Evolutionary conservation across 2,329 filamentous ascomycete species (phyloP).

Genomic region (Venturia effusa): DNA sequence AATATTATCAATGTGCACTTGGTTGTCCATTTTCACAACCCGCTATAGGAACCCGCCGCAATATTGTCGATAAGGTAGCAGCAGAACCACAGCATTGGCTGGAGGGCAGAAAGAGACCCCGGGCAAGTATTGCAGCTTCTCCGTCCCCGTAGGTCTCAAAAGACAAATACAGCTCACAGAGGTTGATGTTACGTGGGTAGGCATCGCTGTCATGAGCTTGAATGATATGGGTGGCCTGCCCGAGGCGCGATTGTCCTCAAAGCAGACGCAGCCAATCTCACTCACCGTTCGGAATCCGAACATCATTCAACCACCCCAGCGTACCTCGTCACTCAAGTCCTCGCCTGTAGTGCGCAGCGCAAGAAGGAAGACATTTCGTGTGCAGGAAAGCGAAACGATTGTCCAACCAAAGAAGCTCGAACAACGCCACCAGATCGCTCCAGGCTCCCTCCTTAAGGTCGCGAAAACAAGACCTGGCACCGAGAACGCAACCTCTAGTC

Average conservation of each 20-base stretch:
- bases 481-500: neutral
- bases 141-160: neutral
- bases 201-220: neutral
- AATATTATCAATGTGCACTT: neutral
- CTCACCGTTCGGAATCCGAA: constrained; percentile 8
- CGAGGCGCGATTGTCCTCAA: neutral
- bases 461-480: neutral
- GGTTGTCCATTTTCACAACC: neutral
- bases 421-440: neutral
- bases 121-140: neutral
- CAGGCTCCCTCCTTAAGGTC: neutral
- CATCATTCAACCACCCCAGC: constrained; percentile 1
- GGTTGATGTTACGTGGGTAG: neutral
- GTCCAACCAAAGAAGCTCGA: neutral
- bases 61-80: neutral
- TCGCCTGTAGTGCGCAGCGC: neutral
- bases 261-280: neutral
- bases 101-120: neutral
- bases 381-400: neutral
- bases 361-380: neutral
- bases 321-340: constrained; percentile 7
- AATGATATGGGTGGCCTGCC: neutral
- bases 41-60: neutral
- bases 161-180: neutral
- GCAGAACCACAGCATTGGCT: neutral